phyloP scores from a whole-genome alignment of 768 basidiomycete species.

The Mycena crocata region DNA sequence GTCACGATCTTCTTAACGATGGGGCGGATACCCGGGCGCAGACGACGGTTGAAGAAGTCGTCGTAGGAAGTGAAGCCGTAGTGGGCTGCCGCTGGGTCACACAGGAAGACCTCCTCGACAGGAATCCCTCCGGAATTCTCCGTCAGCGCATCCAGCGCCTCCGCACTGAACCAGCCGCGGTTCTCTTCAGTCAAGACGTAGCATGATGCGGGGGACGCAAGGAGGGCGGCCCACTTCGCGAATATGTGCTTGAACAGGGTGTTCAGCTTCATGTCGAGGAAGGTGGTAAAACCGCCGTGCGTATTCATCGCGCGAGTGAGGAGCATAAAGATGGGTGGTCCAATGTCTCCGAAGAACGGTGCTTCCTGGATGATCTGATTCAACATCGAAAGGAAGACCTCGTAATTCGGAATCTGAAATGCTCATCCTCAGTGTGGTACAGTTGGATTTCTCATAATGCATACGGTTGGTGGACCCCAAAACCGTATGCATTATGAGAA shows the following conservation, averaged over 20 bases:
- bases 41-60: constrained; percentile 56
- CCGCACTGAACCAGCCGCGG: constrained; percentile 7
- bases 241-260: neutral
- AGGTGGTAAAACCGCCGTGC: neutral
- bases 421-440: neutral
- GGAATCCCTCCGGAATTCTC: neutral
- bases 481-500: too few species aligned
- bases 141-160: neutral
- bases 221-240: neutral
- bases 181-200: neutral
- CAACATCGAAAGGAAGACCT: neutral
- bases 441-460: too few species aligned
- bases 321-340: neutral
- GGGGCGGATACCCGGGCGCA: constrained; percentile 50
- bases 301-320: constrained; percentile 5
- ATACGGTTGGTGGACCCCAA: too few species aligned
- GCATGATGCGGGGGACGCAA: neutral
- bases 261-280: neutral
- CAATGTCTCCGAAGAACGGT: neutral
- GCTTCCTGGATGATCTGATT: neutral
- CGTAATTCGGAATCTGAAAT: neutral
- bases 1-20: constrained; percentile 46
- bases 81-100: constrained; percentile 45
- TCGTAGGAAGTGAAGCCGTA: constrained; percentile 55
- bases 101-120: constrained; percentile 21